Base-by-base conservation (phyloP, 768 basidiomycete genomes). In the Boletus sp. region DNA sequence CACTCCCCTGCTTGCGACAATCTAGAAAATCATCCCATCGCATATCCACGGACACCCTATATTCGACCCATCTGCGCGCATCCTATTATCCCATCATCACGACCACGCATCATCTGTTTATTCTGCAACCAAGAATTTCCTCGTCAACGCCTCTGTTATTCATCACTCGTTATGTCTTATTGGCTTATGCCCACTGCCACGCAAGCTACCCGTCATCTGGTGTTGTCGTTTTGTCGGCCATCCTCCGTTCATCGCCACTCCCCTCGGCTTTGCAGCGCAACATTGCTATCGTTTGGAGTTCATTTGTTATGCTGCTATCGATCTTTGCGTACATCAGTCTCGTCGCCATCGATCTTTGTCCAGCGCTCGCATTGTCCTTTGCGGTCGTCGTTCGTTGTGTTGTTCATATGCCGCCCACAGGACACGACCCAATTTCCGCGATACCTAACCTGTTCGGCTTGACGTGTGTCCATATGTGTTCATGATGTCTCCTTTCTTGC, bases 41-140 rank as follows among this genome's bases (percentile, higher is more conserved):
- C 66, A 68, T 65, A 54, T 58, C 53, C 61, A 58, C 27, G 65
- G 66, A 68, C 58, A 68, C 58, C 57, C 63, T 55, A 68, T 55
- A 62, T 39, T 55, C 49, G 15, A 60, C 38, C 25, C 57, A 61
- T 49, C 51, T 51, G 49, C 53, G 55, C 61, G 33, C 64, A 67
- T 58, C 48, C 66, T 57, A 65, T 53, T 41, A 62, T 47, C 50
- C 49, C 23, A 58, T 49, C 42, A 66, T 60, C 53, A 64, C 47
- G 47, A 56, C 33, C 49, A 59, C 55, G 46, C 64, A 67, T 58
- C 33, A 60, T 51, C 44, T 67, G 34, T 67, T 68, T 67, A 67
- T 68, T 65, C 37, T 61, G 59, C 66, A 68, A 67, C 58, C 41
- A 65, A 57, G 11, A 54, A 46, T 43, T 54, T 48, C 58, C 66